These are phyloP conservation scores for Trypanosoma avium DNA, from an alignment of 208 protist genomes.

Conservation along the genomic window DNA sequence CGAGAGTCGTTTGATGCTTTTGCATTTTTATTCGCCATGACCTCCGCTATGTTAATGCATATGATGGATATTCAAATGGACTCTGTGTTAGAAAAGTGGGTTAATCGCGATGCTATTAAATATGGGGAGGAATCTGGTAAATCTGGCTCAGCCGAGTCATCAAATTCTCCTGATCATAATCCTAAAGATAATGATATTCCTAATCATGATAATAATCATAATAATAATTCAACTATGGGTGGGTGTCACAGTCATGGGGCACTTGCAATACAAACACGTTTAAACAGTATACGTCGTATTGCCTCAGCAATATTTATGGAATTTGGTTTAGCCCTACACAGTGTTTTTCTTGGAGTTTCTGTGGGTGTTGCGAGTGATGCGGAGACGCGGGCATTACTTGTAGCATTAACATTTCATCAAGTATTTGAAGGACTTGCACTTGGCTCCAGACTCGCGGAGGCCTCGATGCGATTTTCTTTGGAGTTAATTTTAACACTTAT, in stretches of 20 bases:
- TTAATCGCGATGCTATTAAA: background rate
- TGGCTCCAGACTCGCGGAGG: conserved; percentile 50
- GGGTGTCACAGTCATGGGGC: conserved; percentile 12
- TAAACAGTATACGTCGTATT: conserved; percentile 1
- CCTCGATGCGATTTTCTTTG: conserved; percentile 27
- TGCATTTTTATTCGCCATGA: conserved; percentile 53
- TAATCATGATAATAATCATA: background rate
- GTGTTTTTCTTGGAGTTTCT: conserved; percentile 62
- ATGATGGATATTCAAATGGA: conserved; percentile 37
- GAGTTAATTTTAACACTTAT: conserved; percentile 42
- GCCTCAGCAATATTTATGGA: conserved; percentile 52
- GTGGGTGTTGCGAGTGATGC: conserved; percentile 45
- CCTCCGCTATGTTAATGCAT: conserved; percentile 62
- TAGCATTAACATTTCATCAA: conserved; percentile 69
- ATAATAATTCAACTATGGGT: background rate
- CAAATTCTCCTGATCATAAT: background rate
- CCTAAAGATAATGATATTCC: background rate
- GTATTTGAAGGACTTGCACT: conserved; percentile 70
- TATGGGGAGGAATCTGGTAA: background rate
- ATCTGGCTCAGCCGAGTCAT: background rate
- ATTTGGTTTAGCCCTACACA: conserved; percentile 65
- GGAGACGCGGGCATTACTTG: conserved; percentile 41
- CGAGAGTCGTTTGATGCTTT: conserved; percentile 43
- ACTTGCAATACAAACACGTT: background rate
- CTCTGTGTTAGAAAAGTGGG: conserved; percentile 38